Evolutionary conservation across 495 filamentous ascomycete species (phyloP).

Genomic region (Daldinia concentrica): DNA sequence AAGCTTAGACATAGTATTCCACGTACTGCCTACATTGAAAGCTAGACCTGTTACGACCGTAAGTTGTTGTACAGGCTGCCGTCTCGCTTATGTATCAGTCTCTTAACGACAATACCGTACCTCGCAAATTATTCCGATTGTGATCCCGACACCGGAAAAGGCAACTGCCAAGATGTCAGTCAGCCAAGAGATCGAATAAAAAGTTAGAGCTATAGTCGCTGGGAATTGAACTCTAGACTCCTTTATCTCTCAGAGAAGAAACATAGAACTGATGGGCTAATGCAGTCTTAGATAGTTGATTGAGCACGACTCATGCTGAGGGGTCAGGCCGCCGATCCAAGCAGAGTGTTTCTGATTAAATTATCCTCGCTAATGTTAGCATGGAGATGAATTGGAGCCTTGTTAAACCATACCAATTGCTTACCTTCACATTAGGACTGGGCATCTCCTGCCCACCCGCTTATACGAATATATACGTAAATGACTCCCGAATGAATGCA

Average conservation of each 20-base stretch:
- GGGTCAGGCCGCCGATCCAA: slow-evolving; percentile 19
- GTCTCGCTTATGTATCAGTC: slow-evolving; percentile 21
- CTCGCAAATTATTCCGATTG: slow-evolving; percentile 5
- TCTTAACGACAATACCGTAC: slow-evolving; percentile 11
- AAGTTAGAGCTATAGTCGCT: background rate
- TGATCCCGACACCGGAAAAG: slow-evolving; percentile 10
- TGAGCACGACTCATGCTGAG: slow-evolving; percentile 8
- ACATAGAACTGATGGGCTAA: slow-evolving; percentile 6
- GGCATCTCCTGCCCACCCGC: slow-evolving; percentile 12
- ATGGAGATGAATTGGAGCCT: slow-evolving; percentile 4
- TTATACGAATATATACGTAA: slow-evolving; percentile 25
- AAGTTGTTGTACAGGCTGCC: slow-evolving; percentile 16
- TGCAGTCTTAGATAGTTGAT: slow-evolving; percentile 14
- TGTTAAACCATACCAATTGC: slow-evolving; percentile 17
- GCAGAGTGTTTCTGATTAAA: slow-evolving; percentile 8
- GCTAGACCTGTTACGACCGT: slow-evolving; percentile 13
- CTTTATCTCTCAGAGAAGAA: slow-evolving; percentile 14
- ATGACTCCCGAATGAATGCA: slow-evolving; percentile 23
- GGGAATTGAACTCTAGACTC: background rate
- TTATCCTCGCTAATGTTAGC: slow-evolving; percentile 20
- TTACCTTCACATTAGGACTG: slow-evolving; percentile 12
- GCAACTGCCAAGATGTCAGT: slow-evolving; percentile 13
- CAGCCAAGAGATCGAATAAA: slow-evolving; percentile 22
- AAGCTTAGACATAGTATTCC: background rate
- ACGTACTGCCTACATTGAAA: slow-evolving; percentile 1